Evolutionary conservation across 1,284 basidiomycete genomes (phyloP).

Genomic region (Termitomyces sp.): DNA sequence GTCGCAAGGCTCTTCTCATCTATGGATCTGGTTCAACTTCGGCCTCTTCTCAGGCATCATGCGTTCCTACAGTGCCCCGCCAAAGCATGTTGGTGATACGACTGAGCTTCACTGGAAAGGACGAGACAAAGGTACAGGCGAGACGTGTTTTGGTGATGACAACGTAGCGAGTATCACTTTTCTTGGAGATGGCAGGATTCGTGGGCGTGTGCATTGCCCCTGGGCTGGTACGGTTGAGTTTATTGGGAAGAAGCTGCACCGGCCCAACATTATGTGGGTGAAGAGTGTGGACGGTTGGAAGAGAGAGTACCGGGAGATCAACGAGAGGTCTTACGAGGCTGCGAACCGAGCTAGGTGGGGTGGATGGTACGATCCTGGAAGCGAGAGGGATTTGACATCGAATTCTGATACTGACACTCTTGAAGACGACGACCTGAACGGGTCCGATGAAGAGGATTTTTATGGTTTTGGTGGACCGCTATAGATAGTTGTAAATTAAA

Average conservation of each 20-base stretch:
- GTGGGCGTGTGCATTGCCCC: conserved; percentile 14
- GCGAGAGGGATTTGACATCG: neutral
- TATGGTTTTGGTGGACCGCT: neutral
- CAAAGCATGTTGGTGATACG: conserved; percentile 11
- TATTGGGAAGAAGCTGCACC: conserved; percentile 13
- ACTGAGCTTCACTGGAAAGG: conserved; percentile 23
- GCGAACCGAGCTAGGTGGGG: conserved; percentile 2
- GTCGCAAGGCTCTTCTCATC: conserved; percentile 21
- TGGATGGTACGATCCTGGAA: neutral
- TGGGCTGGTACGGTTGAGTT: conserved; percentile 15
- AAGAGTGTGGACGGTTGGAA: conserved; percentile 20
- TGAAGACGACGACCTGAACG: neutral
- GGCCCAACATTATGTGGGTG: conserved; percentile 4
- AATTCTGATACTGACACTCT: conserved; percentile 5
- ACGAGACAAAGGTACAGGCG: conserved; percentile 17
- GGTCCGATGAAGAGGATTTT: neutral
- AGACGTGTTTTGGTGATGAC: conserved; percentile 19
- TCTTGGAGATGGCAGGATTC: conserved; percentile 21
- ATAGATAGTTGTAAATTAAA: neutral
- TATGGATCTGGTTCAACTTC: conserved; percentile 27
- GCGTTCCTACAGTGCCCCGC: conserved; percentile 17
- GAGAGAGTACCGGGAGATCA: conserved; percentile 7
- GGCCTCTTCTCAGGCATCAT: conserved; percentile 23
- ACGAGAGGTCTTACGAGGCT: conserved; percentile 3
- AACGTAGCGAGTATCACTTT: conserved; percentile 22